Conservation (phyloP, 768 basidiomycete genomes). For the Phaeotremella fagi region DNA sequence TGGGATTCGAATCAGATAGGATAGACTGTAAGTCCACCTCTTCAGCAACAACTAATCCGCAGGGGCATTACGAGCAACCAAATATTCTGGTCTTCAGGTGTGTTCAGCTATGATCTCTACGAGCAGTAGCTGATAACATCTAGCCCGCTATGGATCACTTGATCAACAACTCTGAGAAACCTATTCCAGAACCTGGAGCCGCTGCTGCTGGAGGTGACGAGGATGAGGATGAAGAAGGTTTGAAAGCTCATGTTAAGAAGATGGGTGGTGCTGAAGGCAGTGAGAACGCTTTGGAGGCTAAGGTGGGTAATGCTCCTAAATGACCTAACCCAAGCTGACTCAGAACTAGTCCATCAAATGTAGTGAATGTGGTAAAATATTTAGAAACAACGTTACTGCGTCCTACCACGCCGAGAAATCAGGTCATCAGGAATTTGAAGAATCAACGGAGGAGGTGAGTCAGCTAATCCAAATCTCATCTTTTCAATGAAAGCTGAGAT, state of each 20-base stretch:
- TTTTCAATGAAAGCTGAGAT: too few relatives aligned
- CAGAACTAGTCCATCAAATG: slow-evolving; percentile 35
- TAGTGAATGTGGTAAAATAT: slow-evolving; percentile 71
- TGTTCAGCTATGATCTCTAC: slow-evolving; percentile 15
- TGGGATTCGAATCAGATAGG: slow-evolving; percentile 81
- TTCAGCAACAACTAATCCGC: neutral
- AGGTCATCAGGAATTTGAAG: slow-evolving; percentile 93
- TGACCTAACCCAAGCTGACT: neutral
- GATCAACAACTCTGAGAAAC: slow-evolving; percentile 69
- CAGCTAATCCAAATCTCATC: neutral
- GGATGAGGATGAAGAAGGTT: slow-evolving; percentile 62
- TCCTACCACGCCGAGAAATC: slow-evolving; percentile 92
- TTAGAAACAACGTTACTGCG: slow-evolving; percentile 78
- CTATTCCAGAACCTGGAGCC: slow-evolving; percentile 56
- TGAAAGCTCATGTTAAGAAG: slow-evolving; percentile 50
- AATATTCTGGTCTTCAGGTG: slow-evolving; percentile 71
- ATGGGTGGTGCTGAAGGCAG: slow-evolving; percentile 48
- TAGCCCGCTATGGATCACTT: slow-evolving; percentile 69
- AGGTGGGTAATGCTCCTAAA: slow-evolving; percentile 23
- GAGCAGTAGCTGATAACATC: neutral
- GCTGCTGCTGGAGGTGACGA: slow-evolving; percentile 58
- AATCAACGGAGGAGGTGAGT: slow-evolving; percentile 83
- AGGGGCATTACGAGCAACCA: slow-evolving; percentile 89
- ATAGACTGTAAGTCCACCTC: slow-evolving; percentile 67
- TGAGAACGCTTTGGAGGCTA: slow-evolving; percentile 33